Percentiles rank a stretch among this genome's conserved stretches.
Evolutionary conservation across 2,329 filamentous ascomycete genomes (phyloP).

Genomic region (Aspergillus piperis): DNA sequence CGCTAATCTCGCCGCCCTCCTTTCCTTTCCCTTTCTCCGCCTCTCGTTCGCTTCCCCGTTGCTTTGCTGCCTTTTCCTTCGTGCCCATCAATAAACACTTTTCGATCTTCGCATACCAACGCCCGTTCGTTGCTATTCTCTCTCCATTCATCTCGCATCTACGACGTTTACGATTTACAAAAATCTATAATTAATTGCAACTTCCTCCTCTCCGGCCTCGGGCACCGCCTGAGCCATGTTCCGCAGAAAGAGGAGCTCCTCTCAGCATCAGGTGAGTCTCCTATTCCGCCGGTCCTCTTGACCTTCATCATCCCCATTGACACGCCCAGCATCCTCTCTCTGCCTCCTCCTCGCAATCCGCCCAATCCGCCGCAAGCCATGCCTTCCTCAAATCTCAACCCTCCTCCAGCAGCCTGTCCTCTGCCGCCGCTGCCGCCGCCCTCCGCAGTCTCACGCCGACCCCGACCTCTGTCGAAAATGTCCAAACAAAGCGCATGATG

Average conservation of each 20-base stretch:
- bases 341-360: constrained; percentile 67
- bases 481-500: constrained; percentile 83
- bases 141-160: background rate
- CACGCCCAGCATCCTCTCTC: constrained; percentile 58
- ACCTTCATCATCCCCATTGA: background rate
- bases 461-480: constrained; percentile 75
- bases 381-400: constrained; percentile 72
- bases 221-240: constrained; percentile 36
- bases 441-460: constrained; percentile 75
- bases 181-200: constrained; percentile 1
- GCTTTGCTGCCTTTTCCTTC: background rate
- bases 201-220: background rate
- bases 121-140: constrained; percentile 6
- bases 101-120: background rate
- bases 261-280: constrained; percentile 41
- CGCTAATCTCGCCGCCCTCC: background rate
- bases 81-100: background rate
- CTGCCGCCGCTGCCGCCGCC: constrained; percentile 82
- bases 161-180: constrained; percentile 4
- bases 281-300: background rate
- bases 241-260: constrained; percentile 43
- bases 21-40: constrained; percentile 6
- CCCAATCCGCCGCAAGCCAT: constrained; percentile 76
- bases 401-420: constrained; percentile 69
- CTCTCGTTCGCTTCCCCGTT: constrained; percentile 1